Evolutionary conservation across 768 basidiomycete genomes (phyloP), one percentile per base, ranked within the genome.

Genomic region (Gloeopeniophorella convolvens): DNA sequence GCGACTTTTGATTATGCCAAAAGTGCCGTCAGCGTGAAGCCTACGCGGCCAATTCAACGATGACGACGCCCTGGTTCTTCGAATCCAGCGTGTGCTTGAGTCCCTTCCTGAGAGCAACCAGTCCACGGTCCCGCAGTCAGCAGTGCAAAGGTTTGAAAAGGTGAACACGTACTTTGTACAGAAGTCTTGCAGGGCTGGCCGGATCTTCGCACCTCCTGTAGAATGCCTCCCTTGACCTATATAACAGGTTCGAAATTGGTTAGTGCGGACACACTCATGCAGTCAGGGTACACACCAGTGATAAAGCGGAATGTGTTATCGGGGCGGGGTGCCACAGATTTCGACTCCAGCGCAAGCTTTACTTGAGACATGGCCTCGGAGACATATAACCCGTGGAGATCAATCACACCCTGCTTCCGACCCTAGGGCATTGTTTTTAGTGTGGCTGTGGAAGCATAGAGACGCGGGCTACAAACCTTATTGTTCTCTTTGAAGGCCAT

Each of bases 351-450:
- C 18, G 47, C 47, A 20, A 48, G 40, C n/a, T 44, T 28, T 4
- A 48, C 4, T n/a, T n/a, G n/a, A n/a, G n/a, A n/a, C n/a, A n/a
- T n/a, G 2, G 51, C 51, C 13, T 52, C 51, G 8, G 5, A 0
- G 9, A 52, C 45, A 12, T 15, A 4, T 45, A 52, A 42, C 3
- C 40, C 51, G 15, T 52, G 51, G 12, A 52, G 33, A 41, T 52
- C 51, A 8, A 52, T 12, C 33, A 3, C 35, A 18, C 45, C 37
- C 11, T 28, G n/a, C 5, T 9, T 2, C 6, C 6, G n/a, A 24
- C 27, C 15, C 48, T 50, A n/a, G n/a, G 28, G 5, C 27, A 35
- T 42, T 5, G 23, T 3, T 13, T 26, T 37, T 28, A 32, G 45
- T 9, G 36, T 30, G 40, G 24, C 9, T 5, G 20, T n/a, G 15